Percentiles rank a stretch among this genome's conserved stretches.
phyloP scores from a whole-genome alignment of 768 basidiomycete species.

The Auricularia auricula-judae region DNA sequence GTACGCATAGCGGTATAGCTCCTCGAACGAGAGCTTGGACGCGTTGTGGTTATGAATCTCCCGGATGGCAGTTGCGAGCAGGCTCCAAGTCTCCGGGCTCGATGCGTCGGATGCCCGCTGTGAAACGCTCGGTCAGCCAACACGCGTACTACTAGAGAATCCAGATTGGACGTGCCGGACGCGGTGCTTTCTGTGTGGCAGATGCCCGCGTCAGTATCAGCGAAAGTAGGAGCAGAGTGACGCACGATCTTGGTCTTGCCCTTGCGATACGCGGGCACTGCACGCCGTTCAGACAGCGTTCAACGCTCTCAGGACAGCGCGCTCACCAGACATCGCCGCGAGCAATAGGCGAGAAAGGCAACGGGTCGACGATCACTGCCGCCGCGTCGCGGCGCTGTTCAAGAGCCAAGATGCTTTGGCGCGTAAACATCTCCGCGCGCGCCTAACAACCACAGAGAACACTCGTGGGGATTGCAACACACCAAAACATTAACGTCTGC shows the following conservation, averaged over 20 bases:
- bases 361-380: too few relatives aligned
- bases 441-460: too few relatives aligned
- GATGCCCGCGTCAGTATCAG: neutral
- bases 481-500: too few relatives aligned
- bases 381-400: too few relatives aligned
- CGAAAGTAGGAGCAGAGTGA: neutral
- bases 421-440: too few relatives aligned
- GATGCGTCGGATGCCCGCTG: conserved; percentile 68
- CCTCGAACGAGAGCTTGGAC: conserved; percentile 78
- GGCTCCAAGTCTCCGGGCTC: conserved; percentile 75
- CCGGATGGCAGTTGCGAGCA: conserved; percentile 72
- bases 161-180: conserved; percentile 6
- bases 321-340: neutral
- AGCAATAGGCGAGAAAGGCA: neutral
- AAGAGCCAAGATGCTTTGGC: too few relatives aligned
- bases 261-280: neutral
- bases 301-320: neutral
- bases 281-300: neutral
- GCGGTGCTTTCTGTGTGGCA: conserved; percentile 11
- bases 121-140: neutral
- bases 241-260: conserved; percentile 8
- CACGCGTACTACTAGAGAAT: neutral
- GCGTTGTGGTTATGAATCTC: conserved; percentile 96
- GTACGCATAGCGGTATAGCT: conserved; percentile 89
- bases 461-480: too few relatives aligned